A percentile compares a stretch with the other conserved stretches of the same genome.
Evolutionary conservation across 2,329 filamentous ascomycete species (phyloP).

Genomic region (Cytospora piceicola): DNA sequence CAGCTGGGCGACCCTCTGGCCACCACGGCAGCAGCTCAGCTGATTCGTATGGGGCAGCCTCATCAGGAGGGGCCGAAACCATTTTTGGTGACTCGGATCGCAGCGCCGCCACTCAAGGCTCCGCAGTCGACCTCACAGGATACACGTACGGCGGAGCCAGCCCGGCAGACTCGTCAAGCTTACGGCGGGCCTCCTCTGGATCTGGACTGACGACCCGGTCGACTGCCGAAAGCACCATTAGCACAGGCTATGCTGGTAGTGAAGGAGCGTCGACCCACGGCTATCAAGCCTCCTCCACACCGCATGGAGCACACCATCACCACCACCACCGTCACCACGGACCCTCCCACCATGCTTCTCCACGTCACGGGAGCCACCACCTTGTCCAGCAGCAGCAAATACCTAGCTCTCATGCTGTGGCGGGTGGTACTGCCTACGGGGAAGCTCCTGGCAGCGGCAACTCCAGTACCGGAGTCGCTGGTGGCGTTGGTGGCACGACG

Average conservation of each 20-base stretch:
- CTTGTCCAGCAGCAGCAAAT: conserved; percentile 22
- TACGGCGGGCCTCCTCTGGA: conserved; percentile 25
- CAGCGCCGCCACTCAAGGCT: conserved; percentile 35
- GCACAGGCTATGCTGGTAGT: conserved; percentile 23
- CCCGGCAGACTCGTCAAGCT: conserved; percentile 25
- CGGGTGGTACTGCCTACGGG: conserved; percentile 28
- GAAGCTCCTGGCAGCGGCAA: conserved; percentile 25
- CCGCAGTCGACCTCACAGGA: conserved; percentile 34
- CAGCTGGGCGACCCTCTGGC: conserved; percentile 31
- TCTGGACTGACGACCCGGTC: conserved; percentile 28
- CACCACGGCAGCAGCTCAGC: conserved; percentile 26
- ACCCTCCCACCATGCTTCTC: conserved; percentile 19
- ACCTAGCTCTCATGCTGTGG: conserved; percentile 13
- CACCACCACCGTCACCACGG: conserved; percentile 20
- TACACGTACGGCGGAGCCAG: conserved; percentile 36
- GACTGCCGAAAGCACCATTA: conserved; percentile 17
- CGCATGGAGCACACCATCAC: conserved; percentile 22
- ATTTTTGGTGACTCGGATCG: conserved; percentile 38
- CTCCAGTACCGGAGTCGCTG: conserved; percentile 18
- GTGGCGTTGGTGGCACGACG: conserved; percentile 23
- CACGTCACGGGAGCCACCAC: conserved; percentile 24
- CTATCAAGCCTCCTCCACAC: conserved; percentile 13
- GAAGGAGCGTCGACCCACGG: conserved; percentile 11
- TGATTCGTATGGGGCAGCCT: conserved; percentile 22
- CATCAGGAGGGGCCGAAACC: conserved; percentile 29